Base-by-base conservation (phyloP, 257 asterid species). In the Dorcoceras hygrometricum region DNA sequence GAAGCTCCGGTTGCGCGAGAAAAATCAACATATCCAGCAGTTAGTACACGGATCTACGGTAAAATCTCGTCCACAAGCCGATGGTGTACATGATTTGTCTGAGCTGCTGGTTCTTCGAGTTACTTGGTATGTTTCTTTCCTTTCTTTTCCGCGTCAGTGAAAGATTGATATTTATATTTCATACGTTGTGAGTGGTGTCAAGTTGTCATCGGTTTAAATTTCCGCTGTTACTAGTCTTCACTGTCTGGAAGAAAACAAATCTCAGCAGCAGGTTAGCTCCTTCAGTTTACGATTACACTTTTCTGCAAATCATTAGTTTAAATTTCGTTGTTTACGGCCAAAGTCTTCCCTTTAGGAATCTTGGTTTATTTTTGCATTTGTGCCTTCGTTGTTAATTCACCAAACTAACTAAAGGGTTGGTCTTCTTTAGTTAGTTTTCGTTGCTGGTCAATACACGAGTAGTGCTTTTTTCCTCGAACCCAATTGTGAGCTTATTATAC, bases 301-400 rank as follows among this genome's bases (percentile, higher is more conserved):
- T 28, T 68, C 51, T 70, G 31, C 55, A 12, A 29, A 53, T 27
- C 27, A 56, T 61, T 56, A 56, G 68, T 68, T 69, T 65, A 31
- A 11, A 51, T 62, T 66, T 31, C 70, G n/a, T n/a, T n/a, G n/a
- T 77, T 72, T 61, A 64, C 72, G 19, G 69, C 71, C 70, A 74
- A 39, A 63, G 6, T 56, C 26, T 46, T 60, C 9, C 39, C 27
- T 50, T 67, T 73, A n/a, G 61, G 78, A 71, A 79, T 78, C 75
- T 63, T 54, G 34, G 53, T 73, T 69, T 72, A 67, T 70, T 74
- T 77, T 57, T 39, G 67, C 50, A 32, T 31, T 3, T 7, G 27
- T 57, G 56, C 64, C 26, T 8, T 69, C 59, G 77, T 67, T 83
- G 89, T 86, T 80, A 69, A 77, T 62, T 58, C 70, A 72, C 89